Conservation (phyloP, 495 filamentous ascomycete genomes). For the Penicillium bovifimosum region DNA sequence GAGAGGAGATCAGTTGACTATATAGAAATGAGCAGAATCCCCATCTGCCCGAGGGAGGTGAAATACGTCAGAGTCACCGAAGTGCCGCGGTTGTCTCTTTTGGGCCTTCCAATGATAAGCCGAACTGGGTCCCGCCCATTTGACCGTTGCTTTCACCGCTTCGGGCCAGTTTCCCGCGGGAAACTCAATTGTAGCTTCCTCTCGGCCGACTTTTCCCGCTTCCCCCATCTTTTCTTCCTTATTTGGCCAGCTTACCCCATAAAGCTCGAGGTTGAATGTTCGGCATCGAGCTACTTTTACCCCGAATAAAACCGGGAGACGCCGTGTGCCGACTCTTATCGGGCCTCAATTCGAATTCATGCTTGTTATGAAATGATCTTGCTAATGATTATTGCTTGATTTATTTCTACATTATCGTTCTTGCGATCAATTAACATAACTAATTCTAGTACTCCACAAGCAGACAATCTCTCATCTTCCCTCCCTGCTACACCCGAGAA, state of each 20-base stretch:
- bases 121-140: neutral
- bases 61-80: conserved; percentile 32
- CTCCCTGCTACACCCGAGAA: conserved; percentile 10
- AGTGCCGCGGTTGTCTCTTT: conserved; percentile 32
- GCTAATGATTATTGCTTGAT: conserved; percentile 11
- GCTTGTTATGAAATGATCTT: neutral
- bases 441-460: no score
- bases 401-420: neutral
- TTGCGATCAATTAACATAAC: no score
- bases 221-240: neutral
- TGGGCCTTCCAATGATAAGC: conserved; percentile 12
- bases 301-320: conserved; percentile 16
- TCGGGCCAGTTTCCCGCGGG: conserved; percentile 30
- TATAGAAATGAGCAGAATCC: conserved; percentile 15
- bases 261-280: no score
- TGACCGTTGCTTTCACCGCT: neutral
- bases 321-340: conserved; percentile 23
- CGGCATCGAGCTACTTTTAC: neutral
- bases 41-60: conserved; percentile 20
- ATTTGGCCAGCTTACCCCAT: no score
- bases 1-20: conserved; percentile 4
- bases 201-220: conserved; percentile 33
- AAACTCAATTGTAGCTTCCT: conserved; percentile 18
- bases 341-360: conserved; percentile 3
- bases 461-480: neutral